phyloP scores from a whole-genome alignment of 108 stramenopile species.

The Fragilariopsis cylindrus region DNA sequence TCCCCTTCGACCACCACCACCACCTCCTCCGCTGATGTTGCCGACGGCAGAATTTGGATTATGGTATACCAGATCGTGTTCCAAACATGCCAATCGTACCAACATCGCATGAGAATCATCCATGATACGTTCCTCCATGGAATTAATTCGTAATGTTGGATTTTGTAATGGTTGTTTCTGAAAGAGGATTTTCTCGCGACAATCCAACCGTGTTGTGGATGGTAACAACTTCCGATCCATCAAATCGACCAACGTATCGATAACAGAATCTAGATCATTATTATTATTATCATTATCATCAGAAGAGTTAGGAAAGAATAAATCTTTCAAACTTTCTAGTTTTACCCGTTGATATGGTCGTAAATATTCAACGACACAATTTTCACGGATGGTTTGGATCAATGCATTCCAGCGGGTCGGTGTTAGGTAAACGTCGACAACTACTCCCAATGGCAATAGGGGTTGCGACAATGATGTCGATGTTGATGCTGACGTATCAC shows the following conservation, averaged over 20 bases:
- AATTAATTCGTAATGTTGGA: neutral
- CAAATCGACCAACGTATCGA: slow-evolving; percentile 36
- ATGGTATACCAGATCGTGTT: slow-evolving; percentile 31
- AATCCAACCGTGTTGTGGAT: slow-evolving; percentile 34
- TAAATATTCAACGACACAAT: slow-evolving; percentile 71
- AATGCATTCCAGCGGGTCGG: slow-evolving; percentile 43
- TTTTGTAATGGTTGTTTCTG: slow-evolving; percentile 3
- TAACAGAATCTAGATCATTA: neutral
- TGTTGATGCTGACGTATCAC: neutral
- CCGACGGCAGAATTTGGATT: neutral
- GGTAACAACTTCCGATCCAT: slow-evolving; percentile 34
- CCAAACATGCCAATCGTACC: slow-evolving; percentile 54
- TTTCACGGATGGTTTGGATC: slow-evolving; percentile 52
- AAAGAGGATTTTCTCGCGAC: slow-evolving; percentile 18
- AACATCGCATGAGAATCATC: slow-evolving; percentile 54
- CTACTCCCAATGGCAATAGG: slow-evolving; percentile 10
- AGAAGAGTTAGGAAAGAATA: slow-evolving; percentile 21
- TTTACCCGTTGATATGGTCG: slow-evolving; percentile 61
- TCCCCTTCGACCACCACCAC: slow-evolving; percentile 11
- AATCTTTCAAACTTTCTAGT: slow-evolving; percentile 54
- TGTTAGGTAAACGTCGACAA: slow-evolving; percentile 49
- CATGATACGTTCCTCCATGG: slow-evolving; percentile 32
- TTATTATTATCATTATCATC: slow-evolving; percentile 2
- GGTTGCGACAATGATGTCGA: slow-evolving; percentile 17
- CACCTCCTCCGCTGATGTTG: neutral